Conservation (phyloP, 768 basidiomycete species). For the Kondoa malvinella region DNA sequence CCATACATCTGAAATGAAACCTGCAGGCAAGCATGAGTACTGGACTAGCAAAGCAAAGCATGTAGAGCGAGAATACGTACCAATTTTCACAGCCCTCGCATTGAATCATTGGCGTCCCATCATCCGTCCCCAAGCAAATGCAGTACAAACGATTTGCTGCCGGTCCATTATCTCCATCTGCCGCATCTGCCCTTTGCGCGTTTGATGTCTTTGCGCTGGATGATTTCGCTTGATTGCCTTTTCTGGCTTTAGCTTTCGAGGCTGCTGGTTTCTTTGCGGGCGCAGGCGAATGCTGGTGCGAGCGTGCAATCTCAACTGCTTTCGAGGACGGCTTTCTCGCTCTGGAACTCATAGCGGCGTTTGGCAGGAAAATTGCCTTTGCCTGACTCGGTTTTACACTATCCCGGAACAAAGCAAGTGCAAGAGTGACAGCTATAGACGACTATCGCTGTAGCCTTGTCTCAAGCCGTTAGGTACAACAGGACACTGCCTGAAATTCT, state of each 20-base stretch:
- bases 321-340: slow-evolving; percentile 5
- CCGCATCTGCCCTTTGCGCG: neutral
- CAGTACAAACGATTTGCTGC: slow-evolving; percentile 34
- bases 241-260: neutral
- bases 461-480: too few relatives aligned
- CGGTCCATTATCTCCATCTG: neutral
- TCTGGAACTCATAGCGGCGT: neutral
- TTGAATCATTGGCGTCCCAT: slow-evolving; percentile 63
- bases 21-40: slow-evolving; percentile 33
- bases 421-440: too few relatives aligned
- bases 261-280: neutral
- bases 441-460: too few relatives aligned
- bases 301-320: neutral
- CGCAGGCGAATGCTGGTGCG: neutral
- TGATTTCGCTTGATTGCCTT: neutral
- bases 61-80: slow-evolving; percentile 33
- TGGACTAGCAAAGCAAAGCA: neutral
- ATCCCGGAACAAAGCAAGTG: too few relatives aligned
- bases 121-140: slow-evolving; percentile 50
- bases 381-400: too few relatives aligned
- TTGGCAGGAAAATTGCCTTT: too few relatives aligned
- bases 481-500: too few relatives aligned
- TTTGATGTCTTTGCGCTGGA: neutral
- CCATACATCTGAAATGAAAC: slow-evolving; percentile 69
- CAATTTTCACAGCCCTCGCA: slow-evolving; percentile 58